A percentile compares a stretch with the other conserved stretches of the same genome.
Conservation (phyloP, 2,329 filamentous ascomycete species). For the Apiospora sp. region DNA sequence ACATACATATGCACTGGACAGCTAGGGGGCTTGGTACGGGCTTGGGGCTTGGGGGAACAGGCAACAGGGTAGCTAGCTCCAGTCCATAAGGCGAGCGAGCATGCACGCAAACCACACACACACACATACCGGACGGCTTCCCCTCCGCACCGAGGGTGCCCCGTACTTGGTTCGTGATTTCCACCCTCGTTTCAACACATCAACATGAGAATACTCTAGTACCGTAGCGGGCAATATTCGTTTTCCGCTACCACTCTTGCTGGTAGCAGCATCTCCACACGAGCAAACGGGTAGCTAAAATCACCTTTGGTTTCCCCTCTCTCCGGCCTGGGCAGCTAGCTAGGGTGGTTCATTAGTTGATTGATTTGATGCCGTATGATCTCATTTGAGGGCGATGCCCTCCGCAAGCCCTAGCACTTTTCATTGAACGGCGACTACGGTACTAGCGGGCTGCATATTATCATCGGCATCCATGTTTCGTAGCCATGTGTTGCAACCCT, state of each 20-base stretch:
- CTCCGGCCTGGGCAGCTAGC: neutral
- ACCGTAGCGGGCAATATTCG: neutral
- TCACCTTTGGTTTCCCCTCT: neutral
- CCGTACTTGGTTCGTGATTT: neutral
- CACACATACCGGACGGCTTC: no score
- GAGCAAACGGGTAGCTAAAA: neutral
- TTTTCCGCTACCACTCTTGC: neutral
- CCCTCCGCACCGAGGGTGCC: slow-evolving; percentile 1
- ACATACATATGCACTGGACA: neutral
- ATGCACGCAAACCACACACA: neutral
- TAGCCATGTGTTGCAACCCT: neutral
- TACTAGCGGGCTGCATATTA: slow-evolving; percentile 15
- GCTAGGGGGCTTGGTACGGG: neutral
- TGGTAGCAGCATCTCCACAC: neutral
- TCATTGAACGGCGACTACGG: neutral
- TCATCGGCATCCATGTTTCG: slow-evolving; percentile 19
- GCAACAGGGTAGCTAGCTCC: slow-evolving; percentile 6
- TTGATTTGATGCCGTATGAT: neutral
- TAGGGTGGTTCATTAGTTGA: neutral
- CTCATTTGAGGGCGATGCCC: neutral
- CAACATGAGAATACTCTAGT: neutral
- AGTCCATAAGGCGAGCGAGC: slow-evolving; percentile 13
- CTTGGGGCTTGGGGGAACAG: no score
- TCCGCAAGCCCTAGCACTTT: neutral
- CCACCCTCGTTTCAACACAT: slow-evolving; percentile 6